phyloP scores from a whole-genome alignment of 2,329 filamentous ascomycete species.

The Xylaria sp. region DNA sequence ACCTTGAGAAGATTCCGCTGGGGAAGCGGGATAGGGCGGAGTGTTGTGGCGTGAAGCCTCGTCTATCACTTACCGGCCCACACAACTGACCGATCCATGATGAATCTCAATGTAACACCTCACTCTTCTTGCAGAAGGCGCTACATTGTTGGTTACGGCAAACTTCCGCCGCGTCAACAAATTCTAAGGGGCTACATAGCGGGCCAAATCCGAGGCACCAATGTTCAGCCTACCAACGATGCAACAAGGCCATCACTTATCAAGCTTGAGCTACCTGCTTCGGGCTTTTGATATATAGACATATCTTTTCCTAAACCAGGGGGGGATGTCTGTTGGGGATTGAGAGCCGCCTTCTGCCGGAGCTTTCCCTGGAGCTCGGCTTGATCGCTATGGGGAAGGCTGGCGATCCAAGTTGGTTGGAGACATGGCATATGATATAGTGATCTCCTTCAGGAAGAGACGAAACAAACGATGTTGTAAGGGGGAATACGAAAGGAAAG shows the following conservation, averaged over 20 bases:
- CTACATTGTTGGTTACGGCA: background rate
- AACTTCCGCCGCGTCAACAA: background rate
- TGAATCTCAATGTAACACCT: background rate
- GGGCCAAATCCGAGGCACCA: background rate
- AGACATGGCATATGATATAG: constrained; percentile 2
- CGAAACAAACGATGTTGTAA: background rate
- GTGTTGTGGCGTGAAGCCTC: constrained; percentile 58
- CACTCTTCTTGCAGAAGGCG: background rate
- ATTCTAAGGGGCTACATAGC: background rate
- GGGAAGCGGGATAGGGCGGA: constrained; percentile 62
- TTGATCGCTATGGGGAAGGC: background rate
- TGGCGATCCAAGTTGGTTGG: background rate
- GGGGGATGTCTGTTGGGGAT: background rate
- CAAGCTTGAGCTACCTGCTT: background rate
- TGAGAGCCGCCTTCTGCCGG: background rate
- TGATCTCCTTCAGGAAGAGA: background rate
- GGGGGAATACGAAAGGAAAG: constrained; percentile 8
- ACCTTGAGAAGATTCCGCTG: constrained; percentile 66
- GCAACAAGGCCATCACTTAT: background rate
- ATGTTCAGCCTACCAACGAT: background rate
- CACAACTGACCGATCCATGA: background rate
- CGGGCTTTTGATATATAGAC: background rate
- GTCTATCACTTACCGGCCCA: background rate
- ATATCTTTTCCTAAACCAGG: background rate
- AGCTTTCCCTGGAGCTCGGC: background rate